Conservation (phyloP, 768 basidiomycete genomes). For the Fomitopsis serialis region DNA sequence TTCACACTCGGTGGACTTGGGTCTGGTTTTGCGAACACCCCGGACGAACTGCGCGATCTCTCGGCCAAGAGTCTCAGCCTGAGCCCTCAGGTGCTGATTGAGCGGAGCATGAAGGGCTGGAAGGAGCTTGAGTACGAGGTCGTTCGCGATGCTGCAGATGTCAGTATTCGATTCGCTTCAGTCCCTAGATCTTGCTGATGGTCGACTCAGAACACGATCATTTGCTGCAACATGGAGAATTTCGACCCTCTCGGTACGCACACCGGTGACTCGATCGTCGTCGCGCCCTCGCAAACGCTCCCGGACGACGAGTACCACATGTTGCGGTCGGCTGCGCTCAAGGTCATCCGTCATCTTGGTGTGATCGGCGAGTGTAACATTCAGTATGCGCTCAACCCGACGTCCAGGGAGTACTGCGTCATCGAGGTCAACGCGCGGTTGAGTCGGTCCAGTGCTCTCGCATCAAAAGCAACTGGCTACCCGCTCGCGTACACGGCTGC, state of each 20-base stretch:
- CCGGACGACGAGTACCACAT: constrained; percentile 99
- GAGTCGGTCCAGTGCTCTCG: constrained; percentile 89
- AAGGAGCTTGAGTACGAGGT: constrained; percentile 99
- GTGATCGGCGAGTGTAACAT: constrained; percentile 96
- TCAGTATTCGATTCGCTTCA: constrained; percentile 37
- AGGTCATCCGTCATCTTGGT: constrained; percentile 79
- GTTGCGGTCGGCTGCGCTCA: constrained; percentile 96
- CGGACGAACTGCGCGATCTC: constrained; percentile 91
- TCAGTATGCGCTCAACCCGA: constrained; percentile 96
- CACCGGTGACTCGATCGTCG: constrained; percentile 98
- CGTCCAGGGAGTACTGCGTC: constrained; percentile 90
- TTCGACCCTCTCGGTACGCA: constrained; percentile 99
- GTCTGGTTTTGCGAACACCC: constrained; percentile 93
- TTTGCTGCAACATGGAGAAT: constrained; percentile 99
- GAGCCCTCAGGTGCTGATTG: constrained; percentile 93
- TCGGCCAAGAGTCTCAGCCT: constrained; percentile 87
- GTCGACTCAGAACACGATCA: constrained; percentile 85
- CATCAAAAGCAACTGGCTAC: constrained; percentile 98
- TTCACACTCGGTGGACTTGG: constrained; percentile 98
- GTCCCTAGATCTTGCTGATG: not conserved
- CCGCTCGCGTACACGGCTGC: constrained; percentile 99
- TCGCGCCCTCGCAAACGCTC: constrained; percentile 95
- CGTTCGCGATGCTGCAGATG: constrained; percentile 95
- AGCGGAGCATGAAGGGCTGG: constrained; percentile 99
- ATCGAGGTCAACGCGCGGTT: constrained; percentile 98